Evolutionary conservation across 139 green algal species (phyloP).

Genomic region (Chlorella ohadii): DNA sequence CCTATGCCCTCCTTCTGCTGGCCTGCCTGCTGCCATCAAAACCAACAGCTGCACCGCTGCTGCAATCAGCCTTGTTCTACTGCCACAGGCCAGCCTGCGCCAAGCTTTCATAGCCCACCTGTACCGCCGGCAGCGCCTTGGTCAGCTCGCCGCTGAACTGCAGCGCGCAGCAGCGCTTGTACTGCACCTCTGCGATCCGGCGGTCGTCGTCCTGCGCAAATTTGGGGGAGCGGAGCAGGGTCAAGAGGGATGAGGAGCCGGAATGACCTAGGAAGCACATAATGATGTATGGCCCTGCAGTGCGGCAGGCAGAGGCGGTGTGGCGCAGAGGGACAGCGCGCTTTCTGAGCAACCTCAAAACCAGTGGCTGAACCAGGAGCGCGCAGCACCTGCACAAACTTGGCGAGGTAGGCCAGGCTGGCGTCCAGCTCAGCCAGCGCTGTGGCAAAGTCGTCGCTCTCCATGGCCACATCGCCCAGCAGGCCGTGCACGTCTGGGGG

Average conservation of each 20-base stretch:
- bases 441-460: slow-evolving; percentile 59
- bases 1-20: no score
- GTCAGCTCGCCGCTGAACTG: slow-evolving; percentile 49
- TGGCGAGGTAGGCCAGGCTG: slow-evolving; percentile 1
- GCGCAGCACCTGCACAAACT: background rate
- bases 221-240: no score
- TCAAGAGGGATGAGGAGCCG: no score
- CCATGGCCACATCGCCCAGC: slow-evolving; percentile 58
- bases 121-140: slow-evolving; percentile 20
- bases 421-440: slow-evolving; percentile 28
- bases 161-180: slow-evolving; percentile 57
- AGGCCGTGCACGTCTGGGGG: slow-evolving; percentile 56
- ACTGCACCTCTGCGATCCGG: slow-evolving; percentile 58
- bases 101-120: background rate
- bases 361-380: background rate
- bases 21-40: no score
- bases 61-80: background rate
- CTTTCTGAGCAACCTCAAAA: no score
- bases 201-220: slow-evolving; percentile 38
- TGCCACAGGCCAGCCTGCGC: background rate
- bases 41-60: no score
- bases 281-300: no score
- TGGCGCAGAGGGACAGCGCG: no score
- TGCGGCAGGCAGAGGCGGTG: no score
- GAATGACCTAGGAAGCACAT: no score